These are phyloP conservation scores for Leishmania aethiopica DNA, from an alignment of 208 protist species.

Conservation along the genomic window DNA sequence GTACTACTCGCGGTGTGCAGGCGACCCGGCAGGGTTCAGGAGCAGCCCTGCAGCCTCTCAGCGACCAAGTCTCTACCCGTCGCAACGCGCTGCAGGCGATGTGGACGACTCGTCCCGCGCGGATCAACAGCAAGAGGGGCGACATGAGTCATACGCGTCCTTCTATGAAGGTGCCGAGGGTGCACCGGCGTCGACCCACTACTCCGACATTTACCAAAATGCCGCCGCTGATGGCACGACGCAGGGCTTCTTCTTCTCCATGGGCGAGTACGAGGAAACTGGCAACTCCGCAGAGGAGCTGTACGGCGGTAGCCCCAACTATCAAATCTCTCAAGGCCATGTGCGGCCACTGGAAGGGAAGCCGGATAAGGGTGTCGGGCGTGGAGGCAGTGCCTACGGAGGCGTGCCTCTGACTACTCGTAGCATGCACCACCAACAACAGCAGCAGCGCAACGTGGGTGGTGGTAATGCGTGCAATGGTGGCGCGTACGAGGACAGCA, in stretches of 20 bases:
- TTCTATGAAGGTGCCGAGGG: constrained; percentile 12
- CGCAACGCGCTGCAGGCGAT: background rate
- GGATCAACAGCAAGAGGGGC: background rate
- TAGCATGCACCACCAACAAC: background rate
- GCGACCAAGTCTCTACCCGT: background rate
- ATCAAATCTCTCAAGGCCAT: background rate
- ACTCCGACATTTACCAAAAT: constrained; percentile 11
- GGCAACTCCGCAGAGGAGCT: constrained; percentile 6
- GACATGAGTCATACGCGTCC: constrained; percentile 1
- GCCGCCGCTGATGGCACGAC: constrained; percentile 19
- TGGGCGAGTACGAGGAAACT: constrained; percentile 6
- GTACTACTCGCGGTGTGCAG: background rate
- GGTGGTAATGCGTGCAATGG: background rate
- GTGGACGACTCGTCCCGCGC: background rate
- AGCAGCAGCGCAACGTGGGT: background rate
- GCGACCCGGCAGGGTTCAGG: background rate
- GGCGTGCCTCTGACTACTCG: background rate
- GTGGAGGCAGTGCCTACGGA: background rate
- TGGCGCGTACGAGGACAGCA: background rate
- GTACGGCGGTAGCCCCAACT: constrained; percentile 9
- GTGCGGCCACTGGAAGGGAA: background rate
- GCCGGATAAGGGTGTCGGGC: background rate
- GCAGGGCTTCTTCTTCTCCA: constrained; percentile 27
- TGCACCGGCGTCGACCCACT: background rate
- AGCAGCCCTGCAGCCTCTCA: constrained; percentile 1